phyloP scores from a whole-genome alignment of 768 basidiomycete genomes.

The Pleurotus sapidus region DNA sequence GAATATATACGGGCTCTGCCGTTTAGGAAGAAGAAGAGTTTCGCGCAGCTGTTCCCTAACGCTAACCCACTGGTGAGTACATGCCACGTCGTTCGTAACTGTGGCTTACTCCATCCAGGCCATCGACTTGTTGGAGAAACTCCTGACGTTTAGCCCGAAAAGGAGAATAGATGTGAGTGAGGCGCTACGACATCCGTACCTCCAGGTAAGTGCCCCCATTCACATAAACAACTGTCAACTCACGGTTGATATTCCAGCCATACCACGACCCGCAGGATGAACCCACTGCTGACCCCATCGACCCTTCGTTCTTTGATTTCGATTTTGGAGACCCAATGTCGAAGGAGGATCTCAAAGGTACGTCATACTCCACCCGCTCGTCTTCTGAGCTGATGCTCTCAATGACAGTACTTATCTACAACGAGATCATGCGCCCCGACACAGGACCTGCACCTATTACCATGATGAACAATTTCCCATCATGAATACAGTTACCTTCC shows the following conservation, averaged over 20 bases:
- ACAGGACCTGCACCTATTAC: conserved; percentile 1
- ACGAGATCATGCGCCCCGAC: conserved; percentile 41
- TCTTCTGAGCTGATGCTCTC: not conserved
- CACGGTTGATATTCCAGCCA: conserved; percentile 50
- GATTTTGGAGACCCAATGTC: conserved; percentile 64
- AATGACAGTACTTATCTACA: conserved; percentile 44
- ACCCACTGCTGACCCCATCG: conserved; percentile 72
- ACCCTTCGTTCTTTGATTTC: conserved; percentile 82
- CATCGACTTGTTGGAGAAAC: conserved; percentile 76
- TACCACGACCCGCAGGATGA: conserved; percentile 92
- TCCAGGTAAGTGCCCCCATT: conserved; percentile 51
- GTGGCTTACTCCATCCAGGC: conserved; percentile 36
- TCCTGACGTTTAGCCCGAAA: conserved; percentile 83
- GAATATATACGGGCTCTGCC: conserved; percentile 90
- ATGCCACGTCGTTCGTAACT: not conserved
- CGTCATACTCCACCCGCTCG: conserved; percentile 9
- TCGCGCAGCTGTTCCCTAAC: conserved; percentile 67
- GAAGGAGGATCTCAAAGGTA: conserved; percentile 72
- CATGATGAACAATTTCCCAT: not conserved
- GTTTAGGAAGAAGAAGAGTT: conserved; percentile 77
- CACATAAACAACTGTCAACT: not conserved
- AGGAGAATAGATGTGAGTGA: conserved; percentile 86
- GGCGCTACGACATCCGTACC: conserved; percentile 86
- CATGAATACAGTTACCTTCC: too few species aligned
- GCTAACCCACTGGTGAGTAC: conserved; percentile 59